A percentile compares a stretch with the other conserved stretches of the same genome.
Evolutionary conservation across 2,329 filamentous ascomycete genomes (phyloP).

Genomic region (Botryotinia narcissicola): DNA sequence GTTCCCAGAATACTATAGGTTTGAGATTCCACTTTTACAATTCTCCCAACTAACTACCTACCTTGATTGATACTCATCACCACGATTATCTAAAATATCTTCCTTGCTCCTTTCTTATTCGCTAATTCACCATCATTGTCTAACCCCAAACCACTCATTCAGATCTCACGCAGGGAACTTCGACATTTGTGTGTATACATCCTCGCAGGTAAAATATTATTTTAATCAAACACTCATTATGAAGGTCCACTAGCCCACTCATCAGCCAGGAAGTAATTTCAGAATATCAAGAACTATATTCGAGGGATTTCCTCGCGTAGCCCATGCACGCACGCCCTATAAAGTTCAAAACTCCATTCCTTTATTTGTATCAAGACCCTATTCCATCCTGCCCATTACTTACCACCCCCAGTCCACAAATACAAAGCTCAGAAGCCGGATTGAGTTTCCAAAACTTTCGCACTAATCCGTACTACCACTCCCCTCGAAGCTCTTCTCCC

Average conservation of each 20-base stretch:
- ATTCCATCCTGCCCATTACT: not conserved
- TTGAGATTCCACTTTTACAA: not conserved
- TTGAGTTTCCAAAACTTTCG: not conserved
- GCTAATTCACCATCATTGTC: not conserved
- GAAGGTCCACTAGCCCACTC: not conserved
- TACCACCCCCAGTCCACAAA: not conserved
- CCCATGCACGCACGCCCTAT: not conserved
- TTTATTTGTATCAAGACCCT: not conserved
- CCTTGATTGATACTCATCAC: too few relatives aligned
- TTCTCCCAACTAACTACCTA: not conserved
- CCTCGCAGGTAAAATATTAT: not conserved
- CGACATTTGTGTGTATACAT: not conserved
- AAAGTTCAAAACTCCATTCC: not conserved
- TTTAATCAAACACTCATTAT: not conserved
- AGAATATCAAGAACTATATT: not conserved
- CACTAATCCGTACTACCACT: constrained; percentile 47
- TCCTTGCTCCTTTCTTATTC: not conserved
- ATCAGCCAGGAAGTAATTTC: not conserved
- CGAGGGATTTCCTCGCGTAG: not conserved
- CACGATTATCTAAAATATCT: too few relatives aligned
- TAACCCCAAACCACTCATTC: not conserved
- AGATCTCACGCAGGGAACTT: not conserved
- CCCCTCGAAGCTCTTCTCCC: constrained; percentile 58
- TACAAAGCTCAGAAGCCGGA: not conserved
- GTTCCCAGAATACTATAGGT: not conserved